Evolutionary conservation across 176 grass and related monocot species (phyloP), one percentile per base, ranked within the genome.

Genomic region (Panicum miliaceum): DNA sequence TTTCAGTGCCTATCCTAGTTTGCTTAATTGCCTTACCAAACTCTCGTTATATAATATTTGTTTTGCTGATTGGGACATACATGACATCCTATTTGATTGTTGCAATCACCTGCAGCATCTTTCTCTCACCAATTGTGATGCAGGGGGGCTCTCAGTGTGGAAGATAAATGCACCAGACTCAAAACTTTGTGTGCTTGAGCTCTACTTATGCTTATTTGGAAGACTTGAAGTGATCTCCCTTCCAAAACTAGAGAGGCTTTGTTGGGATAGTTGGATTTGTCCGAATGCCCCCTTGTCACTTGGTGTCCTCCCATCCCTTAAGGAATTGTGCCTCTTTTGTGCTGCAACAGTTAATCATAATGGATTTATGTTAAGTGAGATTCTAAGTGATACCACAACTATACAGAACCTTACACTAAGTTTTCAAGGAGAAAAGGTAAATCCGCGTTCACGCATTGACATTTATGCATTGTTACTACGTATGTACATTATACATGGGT

Each of bases 351-450:
- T 32, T 67, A 5, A 40, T 53, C 72, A 15, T 19, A 15, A 5
- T 22, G 47, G 38, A 18, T 54, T 84, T 10, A 53, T 36, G 50
- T 76, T 84, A 20, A 76, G 82, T 29, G 6, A 77, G 48, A 63
- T 76, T 77, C 37, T 84, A 84, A n/a, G 25, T 15, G 73, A 19
- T 46, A 16, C 25, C 73, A 59, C 61, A 2, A 18, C 52, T 63
- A 35, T 85, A 32, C 23, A 69, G 20, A 45, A 64, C 42, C 23
- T 77, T 7, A 45, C 47, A 22, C 32, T 84, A 51, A 18, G 56
- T 38, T 84, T 84, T 50, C 12, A 59, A 12, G 83, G 73, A 85
- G 73, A 77, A 46, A 58, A 42, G 35, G 75, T 78, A 32, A 45
- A 16, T 10, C 40, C 50, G 25, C 41, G 11, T 41, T 38, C 23